Evolutionary conservation across 1,284 basidiomycete genomes (phyloP).

Genomic region (Agaricales sp.): DNA sequence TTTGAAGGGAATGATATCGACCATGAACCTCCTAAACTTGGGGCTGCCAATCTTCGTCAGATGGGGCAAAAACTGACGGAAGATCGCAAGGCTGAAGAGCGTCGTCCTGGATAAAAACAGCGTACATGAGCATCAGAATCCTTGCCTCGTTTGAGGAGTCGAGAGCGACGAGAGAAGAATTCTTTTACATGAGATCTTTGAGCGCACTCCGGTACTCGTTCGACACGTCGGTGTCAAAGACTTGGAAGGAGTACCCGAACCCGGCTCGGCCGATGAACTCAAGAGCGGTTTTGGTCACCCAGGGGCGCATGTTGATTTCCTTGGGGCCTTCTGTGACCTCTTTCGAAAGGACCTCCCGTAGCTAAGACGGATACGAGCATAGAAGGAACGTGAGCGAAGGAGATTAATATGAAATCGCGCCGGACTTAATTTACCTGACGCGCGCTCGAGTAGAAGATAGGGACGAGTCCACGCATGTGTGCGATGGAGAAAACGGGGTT

Average conservation of each 20-base stretch:
- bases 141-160: too few species aligned
- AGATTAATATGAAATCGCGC: constrained; percentile 4
- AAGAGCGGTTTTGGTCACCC: constrained; percentile 13
- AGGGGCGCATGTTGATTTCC: constrained; percentile 10
- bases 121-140: too few species aligned
- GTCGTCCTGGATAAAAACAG: too few species aligned
- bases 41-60: constrained; percentile 17
- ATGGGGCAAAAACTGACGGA: constrained; percentile 12
- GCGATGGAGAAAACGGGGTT: constrained; percentile 36
- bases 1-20: constrained; percentile 20
- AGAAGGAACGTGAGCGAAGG: not conserved
- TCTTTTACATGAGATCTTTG: not conserved
- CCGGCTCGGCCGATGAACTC: constrained; percentile 21
- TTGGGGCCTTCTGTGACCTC: not conserved
- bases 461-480: constrained; percentile 32
- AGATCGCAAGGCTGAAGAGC: too few species aligned
- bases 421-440: constrained; percentile 16
- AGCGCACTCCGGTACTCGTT: not conserved
- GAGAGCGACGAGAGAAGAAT: too few species aligned
- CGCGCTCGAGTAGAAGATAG: constrained; percentile 25
- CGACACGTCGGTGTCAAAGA: constrained; percentile 13
- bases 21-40: constrained; percentile 18
- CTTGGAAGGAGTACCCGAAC: constrained; percentile 31
- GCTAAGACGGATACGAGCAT: constrained; percentile 1
- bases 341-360: not conserved